Percentiles rank a stretch among this genome's conserved stretches.
phyloP scores from a whole-genome alignment of 2,329 filamentous ascomycete species.

The Fusarium sp. region DNA sequence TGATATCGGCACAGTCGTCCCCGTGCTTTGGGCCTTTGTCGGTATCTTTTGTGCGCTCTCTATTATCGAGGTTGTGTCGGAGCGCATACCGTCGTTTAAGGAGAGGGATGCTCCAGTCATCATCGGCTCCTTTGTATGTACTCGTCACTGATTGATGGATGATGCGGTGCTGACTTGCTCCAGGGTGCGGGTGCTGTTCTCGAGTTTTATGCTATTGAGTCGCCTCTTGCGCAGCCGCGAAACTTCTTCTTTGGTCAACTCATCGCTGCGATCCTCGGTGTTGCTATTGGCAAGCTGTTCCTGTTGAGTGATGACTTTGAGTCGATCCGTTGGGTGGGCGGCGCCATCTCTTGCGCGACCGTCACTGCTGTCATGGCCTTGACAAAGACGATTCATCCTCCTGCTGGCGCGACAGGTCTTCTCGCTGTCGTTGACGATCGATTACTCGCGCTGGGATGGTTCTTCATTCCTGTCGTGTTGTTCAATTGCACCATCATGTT shows the following conservation, averaged over 20 bases:
- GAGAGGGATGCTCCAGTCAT: slow-evolving; percentile 67
- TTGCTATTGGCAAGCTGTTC: slow-evolving; percentile 75
- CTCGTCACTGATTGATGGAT: neutral
- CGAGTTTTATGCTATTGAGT: slow-evolving; percentile 77
- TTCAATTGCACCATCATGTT: slow-evolving; percentile 73
- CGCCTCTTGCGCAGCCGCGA: slow-evolving; percentile 78
- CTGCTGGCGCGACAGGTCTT: slow-evolving; percentile 79
- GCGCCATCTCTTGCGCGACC: slow-evolving; percentile 72
- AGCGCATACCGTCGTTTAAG: slow-evolving; percentile 65
- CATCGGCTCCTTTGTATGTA: slow-evolving; percentile 77
- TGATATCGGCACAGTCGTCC: slow-evolving; percentile 66
- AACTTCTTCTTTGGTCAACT: slow-evolving; percentile 77
- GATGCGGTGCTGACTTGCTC: slow-evolving; percentile 6
- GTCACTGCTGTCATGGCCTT: slow-evolving; percentile 74
- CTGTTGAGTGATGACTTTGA: slow-evolving; percentile 59
- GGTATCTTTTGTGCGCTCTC: slow-evolving; percentile 72
- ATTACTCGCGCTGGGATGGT: slow-evolving; percentile 73
- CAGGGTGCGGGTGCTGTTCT: slow-evolving; percentile 82
- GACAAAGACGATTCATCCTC: slow-evolving; percentile 79
- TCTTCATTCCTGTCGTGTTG: slow-evolving; percentile 71
- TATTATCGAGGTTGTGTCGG: slow-evolving; percentile 68
- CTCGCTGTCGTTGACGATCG: slow-evolving; percentile 71
- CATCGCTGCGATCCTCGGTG: slow-evolving; percentile 69
- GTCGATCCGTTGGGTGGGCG: slow-evolving; percentile 71
- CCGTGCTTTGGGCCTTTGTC: slow-evolving; percentile 72